A percentile compares a stretch with the other conserved stretches of the same genome.
These are phyloP conservation scores for Fusarium denticulatum DNA, from an alignment of 2,329 filamentous ascomycete species.

Conservation along the genomic window DNA sequence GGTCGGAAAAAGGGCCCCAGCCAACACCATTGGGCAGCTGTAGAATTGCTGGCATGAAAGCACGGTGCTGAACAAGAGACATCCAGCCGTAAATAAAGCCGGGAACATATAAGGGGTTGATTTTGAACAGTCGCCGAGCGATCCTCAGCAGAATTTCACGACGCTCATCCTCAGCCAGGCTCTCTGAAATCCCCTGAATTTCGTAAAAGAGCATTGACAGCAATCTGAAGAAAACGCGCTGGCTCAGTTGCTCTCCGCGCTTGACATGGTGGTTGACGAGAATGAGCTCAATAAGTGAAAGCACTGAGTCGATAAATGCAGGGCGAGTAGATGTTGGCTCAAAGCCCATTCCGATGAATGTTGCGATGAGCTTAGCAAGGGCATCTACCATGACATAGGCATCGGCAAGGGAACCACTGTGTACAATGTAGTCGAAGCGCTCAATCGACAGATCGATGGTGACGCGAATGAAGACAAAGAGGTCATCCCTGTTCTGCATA, in stretches of 20 bases:
- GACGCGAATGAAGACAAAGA: constrained; percentile 80
- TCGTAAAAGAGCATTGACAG: constrained; percentile 86
- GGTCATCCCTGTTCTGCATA: constrained; percentile 78
- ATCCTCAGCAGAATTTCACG: constrained; percentile 77
- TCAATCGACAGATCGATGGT: constrained; percentile 83
- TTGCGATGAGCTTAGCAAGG: constrained; percentile 80
- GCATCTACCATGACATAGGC: constrained; percentile 76
- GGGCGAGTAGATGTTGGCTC: constrained; percentile 72
- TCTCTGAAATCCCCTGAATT: constrained; percentile 67
- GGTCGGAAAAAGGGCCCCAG: constrained; percentile 79
- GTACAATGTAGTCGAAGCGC: constrained; percentile 77
- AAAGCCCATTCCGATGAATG: constrained; percentile 77
- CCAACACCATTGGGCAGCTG: constrained; percentile 73
- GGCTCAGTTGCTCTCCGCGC: constrained; percentile 83
- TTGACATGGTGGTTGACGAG: constrained; percentile 87
- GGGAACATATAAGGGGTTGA: constrained; percentile 82
- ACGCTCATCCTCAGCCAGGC: constrained; percentile 69
- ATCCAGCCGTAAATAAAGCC: constrained; percentile 90
- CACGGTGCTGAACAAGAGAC: constrained; percentile 81
- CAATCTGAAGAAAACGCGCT: constrained; percentile 90
- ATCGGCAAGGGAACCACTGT: constrained; percentile 68
- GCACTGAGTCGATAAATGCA: constrained; percentile 78
- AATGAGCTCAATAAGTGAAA: constrained; percentile 81
- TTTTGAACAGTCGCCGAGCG: constrained; percentile 73
- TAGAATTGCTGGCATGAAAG: constrained; percentile 83